Evolutionary conservation across 2,329 filamentous ascomycete species (phyloP), one percentile per base, ranked within the genome.

Genomic region (Aureobasidium sp.): DNA sequence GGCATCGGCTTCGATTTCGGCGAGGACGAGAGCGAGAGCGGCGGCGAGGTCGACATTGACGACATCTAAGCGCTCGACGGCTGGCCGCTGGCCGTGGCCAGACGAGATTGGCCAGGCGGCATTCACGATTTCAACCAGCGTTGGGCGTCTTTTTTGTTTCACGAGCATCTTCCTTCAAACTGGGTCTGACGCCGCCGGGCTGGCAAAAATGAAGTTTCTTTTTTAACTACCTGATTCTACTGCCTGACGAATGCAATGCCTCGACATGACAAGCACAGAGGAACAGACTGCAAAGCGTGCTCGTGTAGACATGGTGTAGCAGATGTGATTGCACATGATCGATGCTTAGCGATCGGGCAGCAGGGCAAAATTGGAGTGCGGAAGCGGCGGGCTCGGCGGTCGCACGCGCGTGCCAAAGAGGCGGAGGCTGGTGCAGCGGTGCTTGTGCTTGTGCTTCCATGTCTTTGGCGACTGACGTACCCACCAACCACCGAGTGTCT

Each of bases 1-100:
- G 93, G 94, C 76, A 90, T 89, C 79, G 94, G 94, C 78, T 96
- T 99, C 81, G 94, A 97, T 80, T 97, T 97, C 81, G 94, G 95
- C 79, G 92, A 97, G 76, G 93, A 96, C 76, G 82, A 82, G 33
- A 80, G 79, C 57, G 78, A 73, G 51, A 79, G 75, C 65, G 82
- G 81, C 65, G 91, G 90, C 80, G 90, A 95, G 69, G 86, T 96
- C 71, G 90, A 95, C 74, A 90, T 96, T 74, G 93, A 97, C 79
- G 91, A 96, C 76, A 96, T 97, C 75, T 96, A 71, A 74, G 63
- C 45, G 62, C 43, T 13, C 5, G 25, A 38, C 25, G 9, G 17
- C 11, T n/a, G 55, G 43, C 29, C 21, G 37, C 19, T 31, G 25
- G 50, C 43, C 25, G 47, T 45, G 57, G 11, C 33, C 21, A 17